These are phyloP conservation scores for Marsdenia floribunda DNA, from an alignment of 257 asterid species.

Conservation along the genomic window DNA sequence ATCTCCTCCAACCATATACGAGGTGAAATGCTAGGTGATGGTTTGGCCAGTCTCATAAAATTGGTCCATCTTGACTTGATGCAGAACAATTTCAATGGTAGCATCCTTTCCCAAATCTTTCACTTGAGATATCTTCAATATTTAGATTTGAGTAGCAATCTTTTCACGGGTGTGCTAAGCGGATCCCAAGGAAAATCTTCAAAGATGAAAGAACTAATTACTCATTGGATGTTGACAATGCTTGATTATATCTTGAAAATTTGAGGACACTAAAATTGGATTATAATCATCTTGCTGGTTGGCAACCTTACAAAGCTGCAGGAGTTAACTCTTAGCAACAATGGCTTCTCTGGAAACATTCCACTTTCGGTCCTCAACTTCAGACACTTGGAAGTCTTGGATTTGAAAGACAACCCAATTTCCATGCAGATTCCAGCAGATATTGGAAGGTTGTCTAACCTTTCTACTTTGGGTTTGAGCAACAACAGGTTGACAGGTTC, in stretches of 20 bases:
- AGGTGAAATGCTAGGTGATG: conserved; percentile 23
- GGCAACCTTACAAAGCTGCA: conserved; percentile 23
- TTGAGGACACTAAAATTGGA: conserved; percentile 21
- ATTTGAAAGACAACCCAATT: too few relatives aligned
- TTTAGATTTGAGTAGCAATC: conserved; percentile 25
- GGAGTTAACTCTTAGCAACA: conserved; percentile 17
- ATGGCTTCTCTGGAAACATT: conserved; percentile 25
- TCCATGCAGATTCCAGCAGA: too few relatives aligned
- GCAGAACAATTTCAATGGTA: too few relatives aligned
- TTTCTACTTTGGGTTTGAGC: conserved; percentile 28
- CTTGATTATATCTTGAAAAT: conserved; percentile 7
- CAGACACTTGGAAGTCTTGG: conserved; percentile 14
- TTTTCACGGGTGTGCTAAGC: conserved; percentile 15
- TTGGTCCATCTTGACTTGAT: conserved; percentile 21
- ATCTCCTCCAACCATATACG: conserved; percentile 23
- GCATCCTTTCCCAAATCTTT: too few relatives aligned
- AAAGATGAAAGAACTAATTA: too few relatives aligned
- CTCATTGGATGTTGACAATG: too few relatives aligned
- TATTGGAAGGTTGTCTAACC: too few relatives aligned
- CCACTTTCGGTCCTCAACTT: conserved; percentile 15
- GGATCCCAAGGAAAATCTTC: too few relatives aligned
- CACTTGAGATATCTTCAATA: conserved; percentile 21
- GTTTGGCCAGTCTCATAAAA: conserved; percentile 18
- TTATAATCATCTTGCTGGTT: conserved; percentile 18
- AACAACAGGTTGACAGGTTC: conserved; percentile 28